Percentiles rank a stretch among this genome's conserved stretches.
These are phyloP conservation scores for Chimonanthus salicifolius DNA, from an alignment of 164 flowering plant species.

Conservation along the genomic window DNA sequence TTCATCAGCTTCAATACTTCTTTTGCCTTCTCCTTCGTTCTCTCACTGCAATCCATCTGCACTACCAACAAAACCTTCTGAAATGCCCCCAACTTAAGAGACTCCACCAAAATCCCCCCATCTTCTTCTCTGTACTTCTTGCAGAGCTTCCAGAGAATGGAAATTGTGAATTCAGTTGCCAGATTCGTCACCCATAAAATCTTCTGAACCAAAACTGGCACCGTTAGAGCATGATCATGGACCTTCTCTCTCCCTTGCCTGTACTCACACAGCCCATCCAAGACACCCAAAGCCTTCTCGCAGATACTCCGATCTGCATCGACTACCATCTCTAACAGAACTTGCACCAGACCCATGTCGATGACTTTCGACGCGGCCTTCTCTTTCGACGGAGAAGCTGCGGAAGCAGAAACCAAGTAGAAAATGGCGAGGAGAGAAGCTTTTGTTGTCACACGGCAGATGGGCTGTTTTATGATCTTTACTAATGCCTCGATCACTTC, in stretches of 20 bases:
- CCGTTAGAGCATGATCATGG: constrained; percentile 34
- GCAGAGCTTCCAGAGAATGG: constrained; percentile 66
- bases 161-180: constrained; percentile 62
- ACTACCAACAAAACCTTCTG: constrained; percentile 73
- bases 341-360: constrained; percentile 43
- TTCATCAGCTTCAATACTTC: constrained; percentile 74
- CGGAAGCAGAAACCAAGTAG: constrained; percentile 32
- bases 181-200: constrained; percentile 56
- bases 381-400: neutral
- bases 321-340: constrained; percentile 49
- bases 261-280: constrained; percentile 38
- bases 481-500: constrained; percentile 43
- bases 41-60: constrained; percentile 68
- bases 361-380: constrained; percentile 21
- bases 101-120: constrained; percentile 37
- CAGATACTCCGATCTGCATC: constrained; percentile 49
- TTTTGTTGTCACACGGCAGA: constrained; percentile 51
- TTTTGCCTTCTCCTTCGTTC: constrained; percentile 61
- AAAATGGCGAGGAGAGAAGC: constrained; percentile 44
- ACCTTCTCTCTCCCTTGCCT: constrained; percentile 37
- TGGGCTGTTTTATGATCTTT: constrained; percentile 49
- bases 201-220: constrained; percentile 79
- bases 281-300: constrained; percentile 61
- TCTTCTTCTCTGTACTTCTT: constrained; percentile 29
- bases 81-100: constrained; percentile 68